Percentiles rank a stretch among this genome's conserved stretches.
phyloP scores from a whole-genome alignment of 1,284 basidiomycete genomes.

The Anthracocystis panici-leucophaei region DNA sequence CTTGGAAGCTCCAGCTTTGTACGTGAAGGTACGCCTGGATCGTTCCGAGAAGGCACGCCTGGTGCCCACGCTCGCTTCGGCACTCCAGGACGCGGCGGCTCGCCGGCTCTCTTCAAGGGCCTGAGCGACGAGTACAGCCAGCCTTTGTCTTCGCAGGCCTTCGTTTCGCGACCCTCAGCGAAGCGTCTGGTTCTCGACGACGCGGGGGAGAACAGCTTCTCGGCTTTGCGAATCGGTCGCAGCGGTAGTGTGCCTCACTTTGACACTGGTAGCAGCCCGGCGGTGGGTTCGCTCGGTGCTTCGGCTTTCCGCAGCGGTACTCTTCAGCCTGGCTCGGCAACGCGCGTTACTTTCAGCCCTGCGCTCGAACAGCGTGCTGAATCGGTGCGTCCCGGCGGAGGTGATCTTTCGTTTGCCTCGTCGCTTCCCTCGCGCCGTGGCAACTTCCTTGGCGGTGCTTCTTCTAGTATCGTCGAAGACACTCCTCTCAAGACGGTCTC shows the following conservation, averaged over 20 bases:
- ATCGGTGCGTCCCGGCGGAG: conserved; percentile 48
- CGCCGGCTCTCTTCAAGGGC: conserved; percentile 71
- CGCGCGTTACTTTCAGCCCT: conserved; percentile 61
- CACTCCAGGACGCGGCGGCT: conserved; percentile 60
- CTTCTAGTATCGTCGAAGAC: conserved; percentile 42
- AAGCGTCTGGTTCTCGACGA: conserved; percentile 90
- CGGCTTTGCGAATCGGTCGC: conserved; percentile 43
- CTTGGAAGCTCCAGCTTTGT: conserved; percentile 45
- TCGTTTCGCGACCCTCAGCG: conserved; percentile 81
- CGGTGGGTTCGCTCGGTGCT: conserved; percentile 33
- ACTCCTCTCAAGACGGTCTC: conserved; percentile 53
- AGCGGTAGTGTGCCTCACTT: conserved; percentile 52
- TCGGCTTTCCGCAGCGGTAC: conserved; percentile 52
- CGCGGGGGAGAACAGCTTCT: conserved; percentile 43
- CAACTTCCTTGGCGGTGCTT: conserved; percentile 36
- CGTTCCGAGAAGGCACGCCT: conserved; percentile 65
- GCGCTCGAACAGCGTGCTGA: conserved; percentile 57
- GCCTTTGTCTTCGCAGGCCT: conserved; percentile 73
- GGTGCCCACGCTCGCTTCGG: conserved; percentile 45
- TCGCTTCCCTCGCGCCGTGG: conserved; percentile 54
- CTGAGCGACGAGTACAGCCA: conserved; percentile 73
- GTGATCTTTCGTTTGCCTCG: conserved; percentile 53
- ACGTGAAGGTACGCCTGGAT: conserved; percentile 56
- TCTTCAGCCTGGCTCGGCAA: conserved; percentile 42
- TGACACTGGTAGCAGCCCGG: conserved; percentile 38